A percentile compares a stretch with the other conserved stretches of the same genome.
Conservation (phyloP, 345 rosid genomes). For the Citrus mangshanensis region DNA sequence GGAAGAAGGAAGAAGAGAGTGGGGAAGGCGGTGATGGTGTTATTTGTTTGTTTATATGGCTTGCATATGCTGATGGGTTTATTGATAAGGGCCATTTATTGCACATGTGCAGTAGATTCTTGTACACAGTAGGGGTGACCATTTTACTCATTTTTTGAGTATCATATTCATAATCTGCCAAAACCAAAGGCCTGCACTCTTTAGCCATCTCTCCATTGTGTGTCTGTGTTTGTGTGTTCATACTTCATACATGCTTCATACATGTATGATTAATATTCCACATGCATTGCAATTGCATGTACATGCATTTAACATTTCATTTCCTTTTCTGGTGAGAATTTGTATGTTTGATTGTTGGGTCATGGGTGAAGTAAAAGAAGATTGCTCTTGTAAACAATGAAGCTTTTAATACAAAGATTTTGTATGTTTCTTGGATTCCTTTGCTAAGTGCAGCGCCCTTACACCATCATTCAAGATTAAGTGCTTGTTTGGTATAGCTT, state of each 20-base stretch:
- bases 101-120: constrained; percentile 23
- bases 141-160: neutral
- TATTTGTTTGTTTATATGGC: neutral
- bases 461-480: neutral
- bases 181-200: neutral
- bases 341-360: too few species aligned
- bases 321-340: neutral
- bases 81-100: constrained; percentile 26
- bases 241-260: neutral
- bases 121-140: neutral
- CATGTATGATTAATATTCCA: neutral
- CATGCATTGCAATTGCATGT: neutral
- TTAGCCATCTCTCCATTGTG: neutral
- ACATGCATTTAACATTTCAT: neutral
- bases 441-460: neutral
- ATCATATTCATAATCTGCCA: neutral
- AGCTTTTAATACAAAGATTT: neutral
- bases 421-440: constrained; percentile 16
- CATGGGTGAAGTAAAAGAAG: neutral
- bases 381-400: neutral
- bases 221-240: neutral
- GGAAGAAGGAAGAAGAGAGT: neutral
- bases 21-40: neutral
- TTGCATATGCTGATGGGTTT: constrained; percentile 13
- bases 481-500: too few species aligned